Percentiles rank a stretch among this genome's conserved stretches.
These are phyloP conservation scores for Aspergillus caelatus DNA, from an alignment of 2,329 filamentous ascomycete species.

Conservation along the genomic window DNA sequence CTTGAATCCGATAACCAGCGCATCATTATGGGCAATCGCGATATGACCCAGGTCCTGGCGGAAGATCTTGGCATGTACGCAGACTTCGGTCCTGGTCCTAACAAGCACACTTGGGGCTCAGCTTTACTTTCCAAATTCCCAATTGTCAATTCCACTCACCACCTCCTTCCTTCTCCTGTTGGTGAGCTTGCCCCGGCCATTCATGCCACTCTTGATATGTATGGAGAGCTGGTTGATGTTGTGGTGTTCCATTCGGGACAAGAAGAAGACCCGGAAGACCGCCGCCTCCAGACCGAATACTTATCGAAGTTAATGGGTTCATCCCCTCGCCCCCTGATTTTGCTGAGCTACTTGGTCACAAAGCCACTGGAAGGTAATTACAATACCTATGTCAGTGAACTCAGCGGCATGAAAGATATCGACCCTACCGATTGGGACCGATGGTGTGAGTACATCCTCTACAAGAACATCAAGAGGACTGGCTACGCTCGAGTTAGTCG, in stretches of 20 bases:
- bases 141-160: slow-evolving; percentile 94
- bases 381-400: slow-evolving; percentile 86
- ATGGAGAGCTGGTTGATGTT: slow-evolving; percentile 85
- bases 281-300: slow-evolving; percentile 83
- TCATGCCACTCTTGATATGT: slow-evolving; percentile 92
- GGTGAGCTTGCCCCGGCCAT: slow-evolving; percentile 95
- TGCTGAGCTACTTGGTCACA: slow-evolving; percentile 91
- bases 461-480: slow-evolving; percentile 80
- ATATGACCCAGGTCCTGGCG: slow-evolving; percentile 90
- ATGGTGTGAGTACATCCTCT: slow-evolving; percentile 99
- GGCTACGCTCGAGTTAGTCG: slow-evolving; percentile 90
- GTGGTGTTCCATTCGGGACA: slow-evolving; percentile 99
- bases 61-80: slow-evolving; percentile 99
- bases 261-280: slow-evolving; percentile 92
- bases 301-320: slow-evolving; percentile 85
- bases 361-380: slow-evolving; percentile 92
- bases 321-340: slow-evolving; percentile 75
- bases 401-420: slow-evolving; percentile 92
- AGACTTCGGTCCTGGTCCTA: slow-evolving; percentile 93
- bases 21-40: slow-evolving; percentile 99
- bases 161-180: slow-evolving; percentile 88
- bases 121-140: slow-evolving; percentile 96
- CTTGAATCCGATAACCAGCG: slow-evolving; percentile 91
- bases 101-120: slow-evolving; percentile 98
- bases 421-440: slow-evolving; percentile 91